These are phyloP conservation scores for Paxillus involutus DNA, from an alignment of 768 basidiomycete species.

Conservation along the genomic window DNA sequence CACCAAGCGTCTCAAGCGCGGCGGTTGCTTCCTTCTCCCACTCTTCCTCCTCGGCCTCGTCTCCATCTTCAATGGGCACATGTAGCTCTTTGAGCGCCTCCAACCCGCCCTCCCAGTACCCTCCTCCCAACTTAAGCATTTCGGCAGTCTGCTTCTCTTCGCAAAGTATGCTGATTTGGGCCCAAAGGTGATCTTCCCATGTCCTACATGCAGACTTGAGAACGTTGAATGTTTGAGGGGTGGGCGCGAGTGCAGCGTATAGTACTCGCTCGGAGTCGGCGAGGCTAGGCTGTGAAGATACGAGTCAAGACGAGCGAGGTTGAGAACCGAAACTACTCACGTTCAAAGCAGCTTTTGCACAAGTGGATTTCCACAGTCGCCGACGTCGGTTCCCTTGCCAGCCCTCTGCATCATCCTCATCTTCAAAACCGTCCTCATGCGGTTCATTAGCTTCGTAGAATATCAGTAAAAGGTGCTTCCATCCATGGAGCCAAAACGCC, in stretches of 20 bases:
- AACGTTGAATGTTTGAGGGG: constrained; percentile 58
- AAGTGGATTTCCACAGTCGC: constrained; percentile 85
- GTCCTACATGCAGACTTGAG: constrained; percentile 77
- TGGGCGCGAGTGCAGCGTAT: constrained; percentile 83
- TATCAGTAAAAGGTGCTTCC: constrained; percentile 29
- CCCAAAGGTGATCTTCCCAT: constrained; percentile 98
- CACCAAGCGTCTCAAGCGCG: constrained; percentile 57
- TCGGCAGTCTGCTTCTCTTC: constrained; percentile 78
- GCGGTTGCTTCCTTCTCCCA: constrained; percentile 67
- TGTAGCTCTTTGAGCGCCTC: constrained; percentile 42
- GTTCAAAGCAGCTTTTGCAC: constrained; percentile 74
- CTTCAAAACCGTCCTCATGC: constrained; percentile 47
- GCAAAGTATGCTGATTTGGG: constrained; percentile 75
- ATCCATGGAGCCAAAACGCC: not conserved
- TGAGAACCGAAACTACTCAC: constrained; percentile 34
- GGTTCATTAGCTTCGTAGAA: constrained; percentile 45
- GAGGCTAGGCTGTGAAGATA: constrained; percentile 45
- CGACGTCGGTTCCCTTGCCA: constrained; percentile 79
- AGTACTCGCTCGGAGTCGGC: constrained; percentile 78
- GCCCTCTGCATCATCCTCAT: constrained; percentile 41
- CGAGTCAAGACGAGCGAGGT: constrained; percentile 4
- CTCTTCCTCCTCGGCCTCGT: constrained; percentile 46
- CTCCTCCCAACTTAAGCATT: constrained; percentile 60
- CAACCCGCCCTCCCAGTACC: constrained; percentile 78
- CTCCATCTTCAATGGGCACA: constrained; percentile 24